phyloP scores from a whole-genome alignment of 2,329 filamentous ascomycete species.

The Fusarium sp. region DNA sequence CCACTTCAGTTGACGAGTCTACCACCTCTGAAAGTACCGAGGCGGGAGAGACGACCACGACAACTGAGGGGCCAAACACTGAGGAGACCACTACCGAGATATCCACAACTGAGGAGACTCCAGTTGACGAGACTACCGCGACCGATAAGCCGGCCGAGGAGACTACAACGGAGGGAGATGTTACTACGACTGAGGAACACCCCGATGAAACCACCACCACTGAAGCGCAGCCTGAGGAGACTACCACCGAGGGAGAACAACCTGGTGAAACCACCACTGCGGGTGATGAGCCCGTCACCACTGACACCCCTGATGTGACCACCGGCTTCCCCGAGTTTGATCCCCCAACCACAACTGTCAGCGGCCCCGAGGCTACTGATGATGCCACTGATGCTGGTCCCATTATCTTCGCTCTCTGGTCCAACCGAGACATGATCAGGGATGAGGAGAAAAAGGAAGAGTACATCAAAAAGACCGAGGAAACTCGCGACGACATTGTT shows the following conservation, averaged over 20 bases:
- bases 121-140: background rate
- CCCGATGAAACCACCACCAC: background rate
- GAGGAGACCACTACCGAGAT: background rate
- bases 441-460: conserved; percentile 9
- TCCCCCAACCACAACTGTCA: background rate
- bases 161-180: background rate
- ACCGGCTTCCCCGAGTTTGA: background rate
- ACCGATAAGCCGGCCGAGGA: background rate
- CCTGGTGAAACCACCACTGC: background rate
- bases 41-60: background rate
- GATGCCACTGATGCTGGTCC: background rate
- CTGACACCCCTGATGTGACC: background rate
- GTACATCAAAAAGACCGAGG: conserved; percentile 13
- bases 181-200: background rate
- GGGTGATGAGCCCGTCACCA: background rate
- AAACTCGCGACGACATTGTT: conserved; percentile 12
- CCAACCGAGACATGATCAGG: conserved; percentile 14
- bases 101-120: background rate
- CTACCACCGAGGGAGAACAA: background rate
- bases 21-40: background rate
- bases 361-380: background rate
- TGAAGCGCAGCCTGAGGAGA: background rate
- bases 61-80: background rate
- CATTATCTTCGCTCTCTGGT: conserved; percentile 14
- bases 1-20: background rate